Base-by-base conservation (phyloP, 164 flowering plant genomes). In the Tinospora cordifolia region DNA sequence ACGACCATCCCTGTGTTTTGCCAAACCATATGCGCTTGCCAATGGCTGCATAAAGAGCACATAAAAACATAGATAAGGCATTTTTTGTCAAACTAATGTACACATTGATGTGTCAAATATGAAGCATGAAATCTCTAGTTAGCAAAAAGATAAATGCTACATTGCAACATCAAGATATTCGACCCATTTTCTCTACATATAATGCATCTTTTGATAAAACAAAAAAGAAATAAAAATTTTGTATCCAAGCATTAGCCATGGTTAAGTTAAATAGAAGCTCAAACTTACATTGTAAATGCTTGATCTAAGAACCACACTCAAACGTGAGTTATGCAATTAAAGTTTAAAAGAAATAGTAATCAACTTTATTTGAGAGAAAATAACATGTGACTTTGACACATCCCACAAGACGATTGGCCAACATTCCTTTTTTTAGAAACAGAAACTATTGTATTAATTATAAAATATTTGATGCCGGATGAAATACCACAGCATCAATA, bases 21-120 rank as follows among this genome's bases (percentile, higher is more conserved):
- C 99, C 75, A 95, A 96, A 64, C 99, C 99, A 85, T 92, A 95
- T 67, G 99, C 99, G 84, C 96, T 92, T 40, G 98, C 88, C 66
- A 92, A 71, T 34, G 99, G 99, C 99, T 95, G 83, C 76, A 78
- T 22, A 66, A 67, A n/a, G 54, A 57, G 8, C 27, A 25, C 60
- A 54, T n/a, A 54, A 9, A 54, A 54, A 54, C 9, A 54, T 19
- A 54, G 60, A 54, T 54, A 54, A 54, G 60, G n/a, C n/a, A 26
- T 38, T 15, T 54, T 65, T 72, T n/a, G 62, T 26, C 14, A n/a
- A 44, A 54, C 14, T 12, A 44, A 54, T 9, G 9, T 39, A n/a
- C 5, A 68, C 62, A 41, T 2, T 17, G 46, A 71, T 46, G 47
- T 34, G 9, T n/a, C 39, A 44, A 40, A 27, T 54, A 65, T 44